Conservation (phyloP, 345 rosid genomes). For the Theobroma cacao region DNA sequence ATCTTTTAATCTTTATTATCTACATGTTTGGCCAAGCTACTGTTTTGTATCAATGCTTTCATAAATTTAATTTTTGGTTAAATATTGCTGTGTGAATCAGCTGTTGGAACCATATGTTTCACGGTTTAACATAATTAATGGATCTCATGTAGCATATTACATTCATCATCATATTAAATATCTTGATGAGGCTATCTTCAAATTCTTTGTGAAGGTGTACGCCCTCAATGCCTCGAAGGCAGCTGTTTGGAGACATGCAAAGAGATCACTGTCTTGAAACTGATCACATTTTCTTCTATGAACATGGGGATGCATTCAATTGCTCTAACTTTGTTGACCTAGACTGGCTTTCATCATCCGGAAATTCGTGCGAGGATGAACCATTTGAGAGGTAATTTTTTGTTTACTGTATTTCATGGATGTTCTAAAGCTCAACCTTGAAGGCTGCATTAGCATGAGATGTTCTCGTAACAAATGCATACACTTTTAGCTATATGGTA, state of each 20-base stretch:
- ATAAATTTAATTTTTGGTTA: background rate
- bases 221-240: conserved; percentile 71
- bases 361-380: conserved; percentile 87
- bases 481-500: background rate
- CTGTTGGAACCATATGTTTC: background rate
- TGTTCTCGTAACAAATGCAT: background rate
- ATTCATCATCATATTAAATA: background rate
- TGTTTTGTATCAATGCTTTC: background rate
- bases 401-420: background rate
- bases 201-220: conserved; percentile 49
- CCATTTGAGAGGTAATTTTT: conserved; percentile 71
- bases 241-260: conserved; percentile 71
- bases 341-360: conserved; percentile 93
- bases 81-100: background rate
- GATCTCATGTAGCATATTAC: background rate
- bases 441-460: background rate
- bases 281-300: conserved; percentile 56
- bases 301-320: conserved; percentile 59
- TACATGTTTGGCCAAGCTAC: background rate
- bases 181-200: conserved; percentile 6
- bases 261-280: conserved; percentile 46
- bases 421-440: conserved; percentile 3
- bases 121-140: background rate
- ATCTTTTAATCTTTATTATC: background rate
- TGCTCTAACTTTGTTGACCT: conserved; percentile 90